Evolutionary conservation across 495 filamentous ascomycete genomes (phyloP).

Genomic region (Penicillium paradoxum): DNA sequence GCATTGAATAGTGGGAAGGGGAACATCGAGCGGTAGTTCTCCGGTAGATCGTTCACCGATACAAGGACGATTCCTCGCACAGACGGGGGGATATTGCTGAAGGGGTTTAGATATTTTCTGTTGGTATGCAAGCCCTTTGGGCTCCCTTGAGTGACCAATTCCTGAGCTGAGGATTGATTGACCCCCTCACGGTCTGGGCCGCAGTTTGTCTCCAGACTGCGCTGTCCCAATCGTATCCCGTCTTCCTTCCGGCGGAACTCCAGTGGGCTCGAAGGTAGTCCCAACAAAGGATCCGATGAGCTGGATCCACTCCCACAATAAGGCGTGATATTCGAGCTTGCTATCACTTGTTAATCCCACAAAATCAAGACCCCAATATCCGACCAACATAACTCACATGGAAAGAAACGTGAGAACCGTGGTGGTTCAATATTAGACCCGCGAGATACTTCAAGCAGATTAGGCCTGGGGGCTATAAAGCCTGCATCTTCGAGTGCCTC

Average conservation of each 20-base stretch:
- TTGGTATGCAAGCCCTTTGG: too few relatives aligned
- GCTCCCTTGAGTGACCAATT: background rate
- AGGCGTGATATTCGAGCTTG: constrained; percentile 20
- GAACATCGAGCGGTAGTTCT: constrained; percentile 72
- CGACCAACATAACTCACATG: constrained; percentile 19
- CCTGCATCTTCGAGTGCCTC: background rate
- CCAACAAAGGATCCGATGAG: constrained; percentile 22
- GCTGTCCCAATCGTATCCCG: background rate
- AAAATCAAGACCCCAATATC: background rate
- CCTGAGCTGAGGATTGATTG: background rate
- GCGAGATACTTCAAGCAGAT: background rate
- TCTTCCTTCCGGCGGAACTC: constrained; percentile 15
- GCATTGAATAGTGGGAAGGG: constrained; percentile 83
- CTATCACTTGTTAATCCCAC: constrained; percentile 13
- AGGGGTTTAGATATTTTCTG: constrained; percentile 6
- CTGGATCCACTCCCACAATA: constrained; percentile 24
- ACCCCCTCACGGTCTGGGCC: background rate
- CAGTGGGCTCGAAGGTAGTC: constrained; percentile 29
- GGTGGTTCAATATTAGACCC: background rate
- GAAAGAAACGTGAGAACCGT: constrained; percentile 30
- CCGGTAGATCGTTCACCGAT: constrained; percentile 66
- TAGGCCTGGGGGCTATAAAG: background rate
- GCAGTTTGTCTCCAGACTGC: background rate
- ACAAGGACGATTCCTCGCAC: constrained; percentile 71
- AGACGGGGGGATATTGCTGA: constrained; percentile 29